phyloP scores from a whole-genome alignment of 306 rosid species.

The Rosa lucieae region DNA sequence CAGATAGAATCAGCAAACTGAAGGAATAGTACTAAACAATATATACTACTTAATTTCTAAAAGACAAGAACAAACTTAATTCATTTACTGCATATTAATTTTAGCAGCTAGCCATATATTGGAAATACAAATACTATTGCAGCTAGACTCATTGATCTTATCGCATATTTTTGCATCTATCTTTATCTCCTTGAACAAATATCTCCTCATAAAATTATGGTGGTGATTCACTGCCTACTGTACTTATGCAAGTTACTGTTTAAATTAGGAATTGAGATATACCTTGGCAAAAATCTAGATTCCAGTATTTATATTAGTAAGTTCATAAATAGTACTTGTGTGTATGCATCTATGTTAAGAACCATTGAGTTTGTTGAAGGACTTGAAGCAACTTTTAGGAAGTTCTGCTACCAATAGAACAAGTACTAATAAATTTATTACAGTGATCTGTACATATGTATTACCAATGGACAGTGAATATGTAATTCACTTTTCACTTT shows the following conservation, averaged over 20 bases:
- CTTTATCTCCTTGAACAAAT: background rate
- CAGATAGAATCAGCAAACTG: background rate
- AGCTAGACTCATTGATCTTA: background rate
- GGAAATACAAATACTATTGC: background rate
- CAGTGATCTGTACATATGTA: background rate
- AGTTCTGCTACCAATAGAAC: background rate
- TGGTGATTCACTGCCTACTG: background rate
- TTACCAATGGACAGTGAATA: background rate
- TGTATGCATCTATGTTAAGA: background rate
- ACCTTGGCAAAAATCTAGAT: background rate
- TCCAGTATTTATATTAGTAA: background rate
- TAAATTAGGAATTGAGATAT: background rate
- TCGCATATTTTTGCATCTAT: background rate
- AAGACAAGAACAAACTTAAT: background rate
- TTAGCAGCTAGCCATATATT: background rate
- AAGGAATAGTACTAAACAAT: background rate
- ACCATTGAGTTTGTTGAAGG: background rate
- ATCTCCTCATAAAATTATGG: background rate
- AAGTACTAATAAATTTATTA: background rate
- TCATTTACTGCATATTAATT: background rate
- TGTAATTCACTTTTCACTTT: background rate
- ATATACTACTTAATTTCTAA: background rate
- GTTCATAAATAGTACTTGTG: background rate
- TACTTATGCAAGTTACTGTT: background rate
- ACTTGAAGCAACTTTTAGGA: background rate